Percentiles rank a stretch among this genome's conserved stretches.
Conservation (phyloP, 176 grass and related monocot genomes). For the Thalia dealbata region DNA sequence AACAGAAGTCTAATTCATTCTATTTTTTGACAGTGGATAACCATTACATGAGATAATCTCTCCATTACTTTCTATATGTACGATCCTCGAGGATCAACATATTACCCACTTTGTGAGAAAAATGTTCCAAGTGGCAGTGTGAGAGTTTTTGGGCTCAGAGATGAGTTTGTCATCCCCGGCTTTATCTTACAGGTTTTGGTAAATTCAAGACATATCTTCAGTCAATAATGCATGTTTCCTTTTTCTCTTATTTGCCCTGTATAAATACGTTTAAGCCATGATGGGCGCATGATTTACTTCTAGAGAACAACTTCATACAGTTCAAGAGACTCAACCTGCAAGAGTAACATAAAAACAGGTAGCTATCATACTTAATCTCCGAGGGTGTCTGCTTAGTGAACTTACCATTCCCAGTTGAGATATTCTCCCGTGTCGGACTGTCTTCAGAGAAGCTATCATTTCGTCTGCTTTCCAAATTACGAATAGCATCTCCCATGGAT, state of each 20-base stretch:
- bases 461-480: conserved; percentile 25
- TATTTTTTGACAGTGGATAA: not conserved
- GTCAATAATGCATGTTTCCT: not conserved
- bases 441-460: conserved; percentile 37
- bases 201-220: not conserved
- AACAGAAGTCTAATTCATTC: not conserved
- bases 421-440: conserved; percentile 33
- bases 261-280: not conserved
- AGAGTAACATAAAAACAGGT: not conserved
- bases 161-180: not conserved
- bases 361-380: not conserved
- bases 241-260: not conserved
- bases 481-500: conserved; percentile 48
- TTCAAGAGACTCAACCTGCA: not conserved
- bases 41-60: not conserved
- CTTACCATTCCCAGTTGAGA: conserved; percentile 67
- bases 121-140: not conserved
- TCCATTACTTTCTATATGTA: not conserved
- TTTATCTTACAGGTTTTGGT: not conserved
- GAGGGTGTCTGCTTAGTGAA: not conserved
- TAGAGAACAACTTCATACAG: not conserved
- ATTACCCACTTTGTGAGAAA: not conserved
- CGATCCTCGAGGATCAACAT: not conserved
- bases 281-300: not conserved
- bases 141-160: not conserved